Evolutionary conservation across 495 filamentous ascomycete species (phyloP).

Genomic region (Penicillium steckii): DNA sequence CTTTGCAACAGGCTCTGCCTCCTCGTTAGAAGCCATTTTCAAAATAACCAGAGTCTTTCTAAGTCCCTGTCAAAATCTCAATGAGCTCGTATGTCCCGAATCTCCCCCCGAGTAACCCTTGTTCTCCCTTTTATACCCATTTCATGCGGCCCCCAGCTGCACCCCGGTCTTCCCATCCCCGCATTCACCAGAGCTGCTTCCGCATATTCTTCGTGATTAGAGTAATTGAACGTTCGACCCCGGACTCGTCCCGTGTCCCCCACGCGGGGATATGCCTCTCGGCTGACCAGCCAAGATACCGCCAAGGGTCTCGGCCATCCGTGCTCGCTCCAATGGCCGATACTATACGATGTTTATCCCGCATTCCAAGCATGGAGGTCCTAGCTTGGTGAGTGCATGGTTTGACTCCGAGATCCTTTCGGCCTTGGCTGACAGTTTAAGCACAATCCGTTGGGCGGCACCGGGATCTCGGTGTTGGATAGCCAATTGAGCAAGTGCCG

Average conservation of each 20-base stretch:
- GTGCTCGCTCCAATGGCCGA: slow-evolving; percentile 14
- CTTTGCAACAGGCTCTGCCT: slow-evolving; percentile 57
- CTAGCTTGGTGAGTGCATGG: slow-evolving; percentile 17
- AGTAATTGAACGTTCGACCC: slow-evolving; percentile 2
- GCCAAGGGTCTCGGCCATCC: slow-evolving; percentile 18
- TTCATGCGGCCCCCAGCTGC: background rate
- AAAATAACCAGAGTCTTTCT: background rate
- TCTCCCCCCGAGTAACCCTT: background rate
- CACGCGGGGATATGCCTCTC: slow-evolving; percentile 11
- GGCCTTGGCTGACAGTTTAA: slow-evolving; percentile 12
- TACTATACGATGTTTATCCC: slow-evolving; percentile 9
- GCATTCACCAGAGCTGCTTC: slow-evolving; percentile 13
- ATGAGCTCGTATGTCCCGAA: background rate
- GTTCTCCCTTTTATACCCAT: background rate
- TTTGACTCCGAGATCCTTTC: slow-evolving; percentile 13
- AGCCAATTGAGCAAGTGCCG: slow-evolving; percentile 9
- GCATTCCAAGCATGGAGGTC: slow-evolving; percentile 3
- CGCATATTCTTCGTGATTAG: slow-evolving; percentile 15
- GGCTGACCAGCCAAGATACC: slow-evolving; percentile 14
- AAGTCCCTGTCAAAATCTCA: background rate
- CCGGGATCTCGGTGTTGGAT: slow-evolving; percentile 11
- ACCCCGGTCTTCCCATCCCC: slow-evolving; percentile 3
- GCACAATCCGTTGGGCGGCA: slow-evolving; percentile 3
- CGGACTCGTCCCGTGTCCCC: slow-evolving; percentile 4
- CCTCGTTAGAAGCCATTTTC: slow-evolving; percentile 36